phyloP scores from a whole-genome alignment of 768 basidiomycete species.

The Hypholoma sublateritium region DNA sequence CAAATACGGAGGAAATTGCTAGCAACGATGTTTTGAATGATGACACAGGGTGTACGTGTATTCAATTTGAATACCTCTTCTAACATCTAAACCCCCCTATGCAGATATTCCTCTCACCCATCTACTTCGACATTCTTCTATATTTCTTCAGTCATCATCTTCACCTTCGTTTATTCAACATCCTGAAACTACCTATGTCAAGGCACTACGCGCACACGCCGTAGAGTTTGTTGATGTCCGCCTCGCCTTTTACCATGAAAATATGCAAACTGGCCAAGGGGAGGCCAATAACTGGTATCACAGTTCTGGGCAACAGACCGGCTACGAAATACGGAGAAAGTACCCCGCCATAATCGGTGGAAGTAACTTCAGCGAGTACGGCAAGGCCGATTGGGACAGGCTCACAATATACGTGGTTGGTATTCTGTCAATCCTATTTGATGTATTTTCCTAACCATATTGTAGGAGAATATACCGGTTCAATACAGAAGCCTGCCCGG shows the following conservation, averaged over 20 bases:
- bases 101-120: conserved; percentile 62
- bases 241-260: conserved; percentile 46
- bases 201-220: conserved; percentile 55
- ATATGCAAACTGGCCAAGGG: neutral
- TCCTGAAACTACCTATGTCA: conserved; percentile 51
- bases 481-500: conserved; percentile 50
- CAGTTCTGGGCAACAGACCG: conserved; percentile 30
- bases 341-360: conserved; percentile 20
- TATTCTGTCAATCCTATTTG: conserved; percentile 6
- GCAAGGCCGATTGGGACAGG: conserved; percentile 56
- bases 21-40: conserved; percentile 16
- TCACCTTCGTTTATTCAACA: conserved; percentile 17
- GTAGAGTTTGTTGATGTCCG: conserved; percentile 54
- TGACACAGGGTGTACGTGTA: conserved; percentile 42
- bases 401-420: conserved; percentile 69
- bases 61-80: conserved; percentile 9
- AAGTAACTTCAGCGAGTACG: conserved; percentile 20
- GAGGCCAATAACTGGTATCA: conserved; percentile 26
- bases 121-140: conserved; percentile 42
- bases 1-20: neutral
- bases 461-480: conserved; percentile 70
- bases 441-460: neutral
- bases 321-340: conserved; percentile 66
- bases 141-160: conserved; percentile 28
- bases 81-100: neutral